Evolutionary conservation across 192 early-diverging fungal genomes (phyloP).

Genomic region (Rhizophagus clarus): DNA sequence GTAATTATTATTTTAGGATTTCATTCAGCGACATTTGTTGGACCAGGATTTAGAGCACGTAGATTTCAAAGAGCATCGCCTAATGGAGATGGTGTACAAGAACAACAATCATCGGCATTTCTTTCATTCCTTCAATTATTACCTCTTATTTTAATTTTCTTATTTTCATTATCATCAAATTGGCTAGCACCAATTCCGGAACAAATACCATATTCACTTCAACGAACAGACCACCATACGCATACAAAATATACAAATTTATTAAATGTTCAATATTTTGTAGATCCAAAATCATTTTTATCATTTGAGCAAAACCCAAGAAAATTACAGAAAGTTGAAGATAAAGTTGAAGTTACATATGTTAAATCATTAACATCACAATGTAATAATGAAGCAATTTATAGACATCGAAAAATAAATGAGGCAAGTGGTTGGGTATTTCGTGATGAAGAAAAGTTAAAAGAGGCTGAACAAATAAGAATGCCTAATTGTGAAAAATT

Average conservation of each 20-base stretch:
- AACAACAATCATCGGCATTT: conserved; percentile 48
- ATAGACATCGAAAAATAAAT: conserved; percentile 52
- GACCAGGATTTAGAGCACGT: conserved; percentile 49
- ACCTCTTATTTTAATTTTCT: conserved; percentile 75
- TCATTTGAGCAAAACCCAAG: conserved; percentile 40
- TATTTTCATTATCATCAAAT: conserved; percentile 72
- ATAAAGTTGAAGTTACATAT: conserved; percentile 71
- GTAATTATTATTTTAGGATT: conserved; percentile 38
- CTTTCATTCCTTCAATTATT: conserved; percentile 71
- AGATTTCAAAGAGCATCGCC: conserved; percentile 39
- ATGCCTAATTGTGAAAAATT: conserved; percentile 76
- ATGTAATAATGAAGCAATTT: conserved; percentile 70
- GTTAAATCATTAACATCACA: conserved; percentile 60
- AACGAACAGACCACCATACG: conserved; percentile 51
- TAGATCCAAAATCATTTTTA: conserved; percentile 60
- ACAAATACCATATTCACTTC: conserved; percentile 64
- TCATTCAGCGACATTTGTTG: conserved; percentile 53
- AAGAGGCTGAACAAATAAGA: conserved; percentile 64
- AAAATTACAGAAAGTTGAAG: conserved; percentile 69
- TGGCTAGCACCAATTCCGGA: conserved; percentile 46
- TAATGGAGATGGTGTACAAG: conserved; percentile 39
- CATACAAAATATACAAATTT: conserved; percentile 53
- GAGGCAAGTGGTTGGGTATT: conserved; percentile 71
- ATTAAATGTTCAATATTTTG: conserved; percentile 78
- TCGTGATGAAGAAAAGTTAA: conserved; percentile 60